Evolutionary conservation across 225 moss, liverwort and hornwort species (phyloP).

Genomic region (Straminergon stramineum): DNA sequence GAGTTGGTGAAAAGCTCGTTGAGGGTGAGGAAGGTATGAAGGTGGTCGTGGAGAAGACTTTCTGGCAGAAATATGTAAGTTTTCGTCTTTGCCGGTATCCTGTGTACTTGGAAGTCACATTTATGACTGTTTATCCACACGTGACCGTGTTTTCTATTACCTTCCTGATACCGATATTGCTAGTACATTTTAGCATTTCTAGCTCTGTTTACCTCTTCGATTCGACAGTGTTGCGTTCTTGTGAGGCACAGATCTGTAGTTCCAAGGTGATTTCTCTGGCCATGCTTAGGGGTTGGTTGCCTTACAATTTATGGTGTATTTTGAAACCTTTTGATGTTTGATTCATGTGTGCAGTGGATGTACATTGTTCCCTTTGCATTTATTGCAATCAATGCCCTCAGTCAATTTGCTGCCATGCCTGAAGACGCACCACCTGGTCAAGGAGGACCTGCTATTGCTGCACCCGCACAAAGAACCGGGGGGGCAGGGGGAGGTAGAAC

Average conservation of each 20-base stretch:
- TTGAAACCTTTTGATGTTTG: neutral
- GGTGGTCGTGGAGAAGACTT: slow-evolving; percentile 47
- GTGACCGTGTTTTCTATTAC: neutral
- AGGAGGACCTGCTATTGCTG: slow-evolving; percentile 43
- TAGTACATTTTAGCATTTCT: neutral
- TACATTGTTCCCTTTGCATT: slow-evolving; percentile 83
- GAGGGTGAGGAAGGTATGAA: slow-evolving; percentile 37
- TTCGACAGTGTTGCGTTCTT: neutral
- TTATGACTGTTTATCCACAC: neutral
- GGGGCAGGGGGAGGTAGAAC: slow-evolving; percentile 34
- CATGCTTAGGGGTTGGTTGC: neutral
- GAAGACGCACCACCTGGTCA: slow-evolving; percentile 73
- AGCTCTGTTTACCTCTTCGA: neutral
- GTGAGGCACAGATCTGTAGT: neutral
- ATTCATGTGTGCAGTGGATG: slow-evolving; percentile 74
- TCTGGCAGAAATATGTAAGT: slow-evolving; percentile 73
- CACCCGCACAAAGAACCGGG: slow-evolving; percentile 28
- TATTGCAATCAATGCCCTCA: slow-evolving; percentile 68
- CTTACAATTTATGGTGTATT: neutral
- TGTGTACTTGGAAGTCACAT: neutral
- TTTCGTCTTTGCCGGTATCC: neutral
- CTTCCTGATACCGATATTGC: neutral
- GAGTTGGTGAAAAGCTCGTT: slow-evolving; percentile 23
- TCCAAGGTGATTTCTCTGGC: neutral
- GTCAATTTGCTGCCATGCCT: slow-evolving; percentile 71